phyloP scores from a whole-genome alignment of 768 basidiomycete species.

The Phanerodontia chrysosporium region DNA sequence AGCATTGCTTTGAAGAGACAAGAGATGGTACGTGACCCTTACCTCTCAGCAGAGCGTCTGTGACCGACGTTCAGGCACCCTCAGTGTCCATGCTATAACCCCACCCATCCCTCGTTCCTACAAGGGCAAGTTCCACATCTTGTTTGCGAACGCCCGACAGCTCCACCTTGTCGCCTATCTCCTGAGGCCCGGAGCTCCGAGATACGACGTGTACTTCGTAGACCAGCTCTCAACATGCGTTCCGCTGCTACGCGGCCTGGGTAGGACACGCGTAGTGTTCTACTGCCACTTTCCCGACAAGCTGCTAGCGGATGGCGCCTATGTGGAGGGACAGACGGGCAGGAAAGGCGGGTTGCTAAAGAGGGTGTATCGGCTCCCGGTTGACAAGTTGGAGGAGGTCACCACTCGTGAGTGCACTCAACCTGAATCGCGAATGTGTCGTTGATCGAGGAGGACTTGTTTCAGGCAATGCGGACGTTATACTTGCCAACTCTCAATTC shows the following conservation, averaged over 20 bases:
- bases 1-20: conserved; percentile 92
- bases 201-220: conserved; percentile 85
- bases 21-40: conserved; percentile 68
- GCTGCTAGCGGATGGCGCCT: conserved; percentile 70
- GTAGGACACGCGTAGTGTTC: conserved; percentile 82
- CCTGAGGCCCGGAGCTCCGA: conserved; percentile 41
- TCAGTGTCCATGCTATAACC: conserved; percentile 66
- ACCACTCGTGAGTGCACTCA: conserved; percentile 67
- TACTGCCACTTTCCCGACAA: conserved; percentile 99
- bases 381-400: conserved; percentile 86
- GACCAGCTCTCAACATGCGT: conserved; percentile 94
- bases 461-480: conserved; percentile 81
- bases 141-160: conserved; percentile 86
- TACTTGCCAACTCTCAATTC: conserved; percentile 89
- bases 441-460: not conserved
- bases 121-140: conserved; percentile 78
- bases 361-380: conserved; percentile 76
- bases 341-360: conserved; percentile 54
- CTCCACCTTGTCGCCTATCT: conserved; percentile 74
- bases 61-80: conserved; percentile 52
- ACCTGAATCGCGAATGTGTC: not conserved
- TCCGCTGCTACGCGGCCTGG: conserved; percentile 69
- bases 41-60: not conserved
- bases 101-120: conserved; percentile 80
- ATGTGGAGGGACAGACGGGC: conserved; percentile 46